Conservation (phyloP, 129 eudicot genomes). For the Mikania micrantha region DNA sequence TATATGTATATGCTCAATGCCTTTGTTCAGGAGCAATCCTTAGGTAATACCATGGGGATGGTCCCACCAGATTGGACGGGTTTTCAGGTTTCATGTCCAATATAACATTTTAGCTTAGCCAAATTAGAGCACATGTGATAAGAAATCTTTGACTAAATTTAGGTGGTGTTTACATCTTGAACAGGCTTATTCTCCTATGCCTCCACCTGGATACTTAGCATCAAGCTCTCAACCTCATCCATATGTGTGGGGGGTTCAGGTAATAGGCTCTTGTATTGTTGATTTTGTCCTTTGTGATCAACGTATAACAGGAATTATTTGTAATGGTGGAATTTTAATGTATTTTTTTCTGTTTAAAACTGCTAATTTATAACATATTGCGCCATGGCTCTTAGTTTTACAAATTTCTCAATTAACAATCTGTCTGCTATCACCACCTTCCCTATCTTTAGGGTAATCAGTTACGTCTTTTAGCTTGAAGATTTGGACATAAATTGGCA, state of each 20-base stretch:
- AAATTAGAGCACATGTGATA: neutral
- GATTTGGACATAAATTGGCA: too few relatives aligned
- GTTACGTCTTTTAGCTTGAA: too few relatives aligned
- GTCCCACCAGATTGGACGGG: slow-evolving; percentile 71
- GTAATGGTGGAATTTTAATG: too few relatives aligned
- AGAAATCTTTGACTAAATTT: slow-evolving; percentile 5
- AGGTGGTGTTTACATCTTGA: slow-evolving; percentile 10
- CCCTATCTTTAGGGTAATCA: too few relatives aligned
- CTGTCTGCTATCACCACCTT: too few relatives aligned
- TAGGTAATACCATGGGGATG: slow-evolving; percentile 34
- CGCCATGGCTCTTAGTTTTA: too few relatives aligned
- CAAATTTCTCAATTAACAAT: too few relatives aligned
- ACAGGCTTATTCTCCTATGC: slow-evolving; percentile 93
- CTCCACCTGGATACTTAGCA: slow-evolving; percentile 81
- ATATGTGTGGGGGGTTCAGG: slow-evolving; percentile 83
- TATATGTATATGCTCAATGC: slow-evolving; percentile 1
- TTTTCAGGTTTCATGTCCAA: slow-evolving; percentile 51
- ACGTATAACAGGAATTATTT: neutral
- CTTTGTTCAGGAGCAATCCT: slow-evolving; percentile 51
- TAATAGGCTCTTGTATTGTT: slow-evolving; percentile 8
- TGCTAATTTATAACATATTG: too few relatives aligned
- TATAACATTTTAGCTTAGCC: slow-evolving; percentile 7
- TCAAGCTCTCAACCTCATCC: slow-evolving; percentile 74
- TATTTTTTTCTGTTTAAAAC: too few relatives aligned
- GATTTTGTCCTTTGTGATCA: neutral